Evolutionary conservation across 1,284 basidiomycete species (phyloP).

Genomic region (Fistulinella staudtii): DNA sequence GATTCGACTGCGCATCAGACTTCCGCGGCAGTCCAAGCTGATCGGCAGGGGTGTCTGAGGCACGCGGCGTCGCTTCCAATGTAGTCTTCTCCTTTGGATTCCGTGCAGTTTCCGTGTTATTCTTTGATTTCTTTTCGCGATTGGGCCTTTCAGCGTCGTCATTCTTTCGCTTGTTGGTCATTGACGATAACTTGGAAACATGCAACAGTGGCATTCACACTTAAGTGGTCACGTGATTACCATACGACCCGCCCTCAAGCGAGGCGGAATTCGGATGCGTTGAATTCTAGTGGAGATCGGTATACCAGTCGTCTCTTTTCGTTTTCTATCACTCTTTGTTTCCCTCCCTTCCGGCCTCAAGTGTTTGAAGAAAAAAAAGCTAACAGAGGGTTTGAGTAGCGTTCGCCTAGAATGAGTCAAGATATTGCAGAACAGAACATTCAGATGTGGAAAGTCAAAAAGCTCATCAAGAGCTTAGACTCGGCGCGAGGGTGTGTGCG

Average conservation of each 20-base stretch:
- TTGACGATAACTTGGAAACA: no score
- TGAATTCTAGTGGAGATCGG: constrained; percentile 5
- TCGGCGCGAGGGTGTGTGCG: constrained; percentile 76
- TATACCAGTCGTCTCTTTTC: not conserved
- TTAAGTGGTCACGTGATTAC: constrained; percentile 16
- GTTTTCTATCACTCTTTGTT: not conserved
- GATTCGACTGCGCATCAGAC: constrained; percentile 4
- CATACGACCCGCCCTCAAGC: constrained; percentile 24
- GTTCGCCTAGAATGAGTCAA: constrained; percentile 61
- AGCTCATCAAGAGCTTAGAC: constrained; percentile 95
- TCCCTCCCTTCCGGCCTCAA: not conserved
- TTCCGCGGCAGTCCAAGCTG: constrained; percentile 5
- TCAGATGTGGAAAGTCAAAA: constrained; percentile 97
- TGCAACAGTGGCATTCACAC: no score
- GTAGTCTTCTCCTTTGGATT: constrained; percentile 3
- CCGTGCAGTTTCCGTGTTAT: not conserved
- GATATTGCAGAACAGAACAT: constrained; percentile 83
- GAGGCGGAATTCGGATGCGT: constrained; percentile 18
- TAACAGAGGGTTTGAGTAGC: constrained; percentile 10
- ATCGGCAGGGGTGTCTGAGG: not conserved
- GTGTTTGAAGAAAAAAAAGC: constrained; percentile 11
- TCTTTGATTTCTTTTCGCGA: constrained; percentile 20
- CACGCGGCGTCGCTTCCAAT: constrained; percentile 4
- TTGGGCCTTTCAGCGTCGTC: constrained; percentile 2
- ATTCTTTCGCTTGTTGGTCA: constrained; percentile 27